Base-by-base conservation (phyloP, 1,139 yeast genomes). In the Pichia sp. region DNA sequence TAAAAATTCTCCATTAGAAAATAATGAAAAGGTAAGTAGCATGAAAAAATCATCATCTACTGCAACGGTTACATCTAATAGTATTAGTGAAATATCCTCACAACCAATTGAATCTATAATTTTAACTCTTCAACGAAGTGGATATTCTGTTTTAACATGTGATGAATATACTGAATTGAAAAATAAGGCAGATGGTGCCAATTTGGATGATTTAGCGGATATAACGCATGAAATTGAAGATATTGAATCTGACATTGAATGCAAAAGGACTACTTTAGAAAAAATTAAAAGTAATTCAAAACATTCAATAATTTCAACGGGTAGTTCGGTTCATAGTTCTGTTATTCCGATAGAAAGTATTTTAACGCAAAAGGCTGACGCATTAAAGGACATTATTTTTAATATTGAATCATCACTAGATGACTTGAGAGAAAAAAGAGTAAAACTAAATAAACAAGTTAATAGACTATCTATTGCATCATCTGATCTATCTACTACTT, bases 101-200 rank as follows among this genome's bases (percentile, higher is more conserved):
- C 43, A 47, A 38, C 40, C 45, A 8, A 32, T 59, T 12, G 57
- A 55, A 7, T 49, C 43, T 24, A 48, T 60, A 22, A 49, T 53
- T 16, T 32, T 52, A 8, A 50, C 52, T 30, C 47, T 58, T 43
- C 39, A 50, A 16, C 45, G 44, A 12, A 45, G 44, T 22, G 65
- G 64, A 6, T 59, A 57, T 38, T 53, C 49, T n/a, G 51, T 59
- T 29, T n/a, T 62, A 15, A 52, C 59, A 3, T 38, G 38, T 16
- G 42, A 47, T 8, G 63, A 61, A 36, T 59, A 55, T 45, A 56
- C 57, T 22, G 20, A 45, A 6, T 38, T 60, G 12, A 40, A 25
- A 9, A 13, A 13, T 7, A 16, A 47, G 3, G 27, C 27, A 4
- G 26, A 47, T 3, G 42, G 48, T 12, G 46, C 39, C 11, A 57